Evolutionary conservation across 75 land plant genomes (phyloP), one percentile per base, ranked within the genome.

Genomic region (Sequoiadendron giganteum): DNA sequence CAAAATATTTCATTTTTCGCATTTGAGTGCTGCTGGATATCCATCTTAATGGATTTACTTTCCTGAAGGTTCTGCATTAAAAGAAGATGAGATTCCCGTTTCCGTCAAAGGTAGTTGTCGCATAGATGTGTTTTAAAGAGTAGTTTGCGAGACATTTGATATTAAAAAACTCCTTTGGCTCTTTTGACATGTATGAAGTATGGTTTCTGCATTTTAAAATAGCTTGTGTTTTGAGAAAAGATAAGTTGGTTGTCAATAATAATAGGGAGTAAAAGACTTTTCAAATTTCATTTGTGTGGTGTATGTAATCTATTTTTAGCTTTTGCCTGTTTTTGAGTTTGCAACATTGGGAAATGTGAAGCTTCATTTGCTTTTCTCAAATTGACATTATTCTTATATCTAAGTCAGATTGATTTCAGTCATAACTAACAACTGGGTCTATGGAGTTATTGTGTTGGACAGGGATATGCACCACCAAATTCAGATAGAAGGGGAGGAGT

Each of bases 391-490:
- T 82, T 82, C 6, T 45, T 28, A 10, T 82, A 9, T 47, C n/a
- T 43, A 42, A 25, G 5, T 18, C 52, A 47, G 11, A 47, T 82
- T 82, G 30, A 52, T 49, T 47, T 47, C 25, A 45, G n/a, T 47
- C 47, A 45, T 82, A n/a, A 43, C 14, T 32, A 16, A 25, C 42
- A 82, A 4, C 48, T 82, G 47, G 84, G n/a, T 28, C 10, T 43
- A 82, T 82, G 84, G 84, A 82, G 10, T 86, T 85, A 43, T 86
- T 81, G 87, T 87, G 75, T n/a, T 32, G 25, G 47, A 94, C 96
- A 98, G 99, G 99, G 99, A 86, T 98, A 98, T 95, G 95, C 99
- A 92, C 95, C 99, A 76, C 93, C 99, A 90, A 98, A 98, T 93
- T 94, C 97, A 90, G 99, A 98, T 91, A 95, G 99, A 97, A 94